phyloP scores from a whole-genome alignment of 192 early-diverging fungal genomes.

The Chytriomyces confervae region DNA sequence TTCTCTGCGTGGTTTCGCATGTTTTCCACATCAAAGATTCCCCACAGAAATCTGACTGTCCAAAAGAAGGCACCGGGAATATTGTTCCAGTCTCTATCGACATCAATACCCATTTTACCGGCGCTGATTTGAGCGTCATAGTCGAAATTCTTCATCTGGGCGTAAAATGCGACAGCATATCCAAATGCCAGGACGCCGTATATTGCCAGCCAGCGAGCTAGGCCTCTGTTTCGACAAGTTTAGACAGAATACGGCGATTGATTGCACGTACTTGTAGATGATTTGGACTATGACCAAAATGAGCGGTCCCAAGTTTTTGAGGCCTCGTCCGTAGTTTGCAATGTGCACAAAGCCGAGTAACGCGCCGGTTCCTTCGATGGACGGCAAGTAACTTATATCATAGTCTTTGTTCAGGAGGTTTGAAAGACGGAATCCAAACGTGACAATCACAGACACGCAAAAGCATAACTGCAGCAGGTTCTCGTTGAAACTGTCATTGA shows the following conservation, averaged over 20 bases:
- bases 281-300: conserved; percentile 11
- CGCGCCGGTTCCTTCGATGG: background rate
- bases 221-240: conserved; percentile 11
- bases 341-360: conserved; percentile 18
- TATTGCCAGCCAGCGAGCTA: conserved; percentile 20
- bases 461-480: background rate
- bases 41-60: conserved; percentile 23
- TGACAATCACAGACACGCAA: conserved; percentile 1
- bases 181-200: conserved; percentile 7
- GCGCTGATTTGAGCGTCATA: background rate
- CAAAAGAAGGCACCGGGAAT: conserved; percentile 4
- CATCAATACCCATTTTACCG: background rate
- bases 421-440: background rate
- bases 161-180: conserved; percentile 16
- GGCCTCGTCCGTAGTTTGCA: conserved; percentile 12
- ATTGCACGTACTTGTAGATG: conserved; percentile 3
- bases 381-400: background rate
- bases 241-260: background rate
- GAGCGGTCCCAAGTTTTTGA: conserved; percentile 13
- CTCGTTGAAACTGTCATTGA: conserved; percentile 9
- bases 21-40: conserved; percentile 11
- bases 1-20: background rate
- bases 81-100: conserved; percentile 14
- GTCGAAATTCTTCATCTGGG: conserved; percentile 9
- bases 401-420: background rate